These are phyloP conservation scores for Chrysochromulina tobinii DNA, from an alignment of 78 protist genomes.

Conservation along the genomic window DNA sequence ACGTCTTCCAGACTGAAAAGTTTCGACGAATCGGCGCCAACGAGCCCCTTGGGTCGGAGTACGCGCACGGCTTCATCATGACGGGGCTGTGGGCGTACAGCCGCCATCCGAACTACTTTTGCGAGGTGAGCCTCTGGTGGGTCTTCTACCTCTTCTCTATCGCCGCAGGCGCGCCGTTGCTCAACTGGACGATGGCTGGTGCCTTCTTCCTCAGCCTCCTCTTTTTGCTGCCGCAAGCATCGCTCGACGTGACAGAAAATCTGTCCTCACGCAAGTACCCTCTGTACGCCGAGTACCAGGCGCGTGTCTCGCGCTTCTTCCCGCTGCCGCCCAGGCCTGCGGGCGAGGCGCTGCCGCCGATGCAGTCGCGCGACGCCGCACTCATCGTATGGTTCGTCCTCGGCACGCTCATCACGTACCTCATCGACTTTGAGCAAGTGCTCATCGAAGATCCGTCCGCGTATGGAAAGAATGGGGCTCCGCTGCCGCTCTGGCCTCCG, in stretches of 20 bases:
- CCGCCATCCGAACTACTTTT: constrained; percentile 53
- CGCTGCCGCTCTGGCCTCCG: too few relatives aligned
- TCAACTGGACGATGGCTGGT: constrained; percentile 40
- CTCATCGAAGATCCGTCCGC: too few relatives aligned
- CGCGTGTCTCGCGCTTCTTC: too few relatives aligned
- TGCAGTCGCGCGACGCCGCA: too few relatives aligned
- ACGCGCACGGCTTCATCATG: not conserved
- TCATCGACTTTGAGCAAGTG: too few relatives aligned
- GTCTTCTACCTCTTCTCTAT: constrained; percentile 36
- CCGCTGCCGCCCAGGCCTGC: too few relatives aligned
- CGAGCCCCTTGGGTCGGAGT: not conserved
- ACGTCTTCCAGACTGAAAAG: constrained; percentile 38
- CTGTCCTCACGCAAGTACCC: constrained; percentile 47
- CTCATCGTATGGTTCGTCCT: too few relatives aligned
- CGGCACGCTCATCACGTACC: too few relatives aligned
- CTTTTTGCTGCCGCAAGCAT: constrained; percentile 2
- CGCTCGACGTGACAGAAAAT: constrained; percentile 6
- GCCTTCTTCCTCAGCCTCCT: constrained; percentile 26
- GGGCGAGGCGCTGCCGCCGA: too few relatives aligned
- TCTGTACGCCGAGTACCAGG: not conserved
- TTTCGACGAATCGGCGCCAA: not conserved
- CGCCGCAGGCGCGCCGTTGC: not conserved
- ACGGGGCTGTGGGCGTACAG: constrained; percentile 32
- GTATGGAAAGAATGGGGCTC: too few relatives aligned
- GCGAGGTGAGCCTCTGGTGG: constrained; percentile 56